These are phyloP conservation scores for Taphrina flavorubra DNA, from an alignment of 1,139 yeast genomes.

Conservation along the genomic window DNA sequence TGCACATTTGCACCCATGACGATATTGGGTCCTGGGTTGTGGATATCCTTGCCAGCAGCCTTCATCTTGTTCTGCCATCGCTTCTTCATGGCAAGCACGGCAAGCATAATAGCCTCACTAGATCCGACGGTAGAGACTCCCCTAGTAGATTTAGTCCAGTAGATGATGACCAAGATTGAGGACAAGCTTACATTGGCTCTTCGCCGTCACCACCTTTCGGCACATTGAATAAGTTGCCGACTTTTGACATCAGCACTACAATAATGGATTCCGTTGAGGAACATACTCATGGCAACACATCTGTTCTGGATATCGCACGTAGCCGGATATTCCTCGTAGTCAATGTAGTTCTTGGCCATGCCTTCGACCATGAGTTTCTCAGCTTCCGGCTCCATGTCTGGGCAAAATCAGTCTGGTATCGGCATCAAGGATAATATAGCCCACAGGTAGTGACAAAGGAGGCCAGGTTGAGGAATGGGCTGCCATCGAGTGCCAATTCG, in stretches of 20 bases:
- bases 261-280: background rate
- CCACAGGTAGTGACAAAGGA: conserved; percentile 73
- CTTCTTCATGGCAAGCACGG: conserved; percentile 89
- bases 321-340: conserved; percentile 91
- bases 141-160: conserved; percentile 49
- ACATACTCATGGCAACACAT: conserved; percentile 66
- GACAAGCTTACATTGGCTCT: conserved; percentile 14
- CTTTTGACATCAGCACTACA: conserved; percentile 36
- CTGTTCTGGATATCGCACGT: conserved; percentile 78
- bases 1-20: conserved; percentile 93
- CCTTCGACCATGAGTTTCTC: conserved; percentile 66
- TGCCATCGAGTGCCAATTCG: conserved; percentile 83
- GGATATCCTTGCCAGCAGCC: conserved; percentile 64
- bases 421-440: background rate
- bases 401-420: background rate
- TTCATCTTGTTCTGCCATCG: conserved; percentile 75
- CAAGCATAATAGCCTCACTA: conserved; percentile 90
- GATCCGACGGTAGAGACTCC: conserved; percentile 96
- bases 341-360: conserved; percentile 85
- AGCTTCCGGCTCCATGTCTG: conserved; percentile 56
- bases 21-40: conserved; percentile 70
- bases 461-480: conserved; percentile 81
- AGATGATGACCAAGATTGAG: background rate
- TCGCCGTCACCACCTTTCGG: conserved; percentile 49
- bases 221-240: conserved; percentile 83